Evolutionary conservation across 257 asterid species (phyloP).

Genomic region (Coffea eugenioides): DNA sequence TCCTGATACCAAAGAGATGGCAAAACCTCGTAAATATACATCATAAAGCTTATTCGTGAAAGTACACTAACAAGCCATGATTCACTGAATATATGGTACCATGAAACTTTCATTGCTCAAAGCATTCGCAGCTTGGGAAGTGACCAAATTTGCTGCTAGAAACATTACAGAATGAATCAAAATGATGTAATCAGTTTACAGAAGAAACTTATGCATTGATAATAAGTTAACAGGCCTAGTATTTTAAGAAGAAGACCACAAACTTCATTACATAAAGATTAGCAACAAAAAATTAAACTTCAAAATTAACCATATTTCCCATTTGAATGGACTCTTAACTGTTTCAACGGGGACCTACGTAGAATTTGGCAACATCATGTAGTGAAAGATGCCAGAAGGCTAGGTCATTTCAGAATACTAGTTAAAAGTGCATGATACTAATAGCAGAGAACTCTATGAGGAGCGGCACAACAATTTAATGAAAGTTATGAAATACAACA

Average conservation of each 20-base stretch:
- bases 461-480: neutral
- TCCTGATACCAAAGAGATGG: constrained; percentile 34
- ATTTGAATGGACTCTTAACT: neutral
- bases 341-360: neutral
- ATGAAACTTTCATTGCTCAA: constrained; percentile 5
- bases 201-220: no score
- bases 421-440: neutral
- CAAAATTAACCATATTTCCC: neutral
- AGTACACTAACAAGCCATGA: neutral
- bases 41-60: neutral
- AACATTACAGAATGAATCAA: neutral
- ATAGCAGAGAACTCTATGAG: neutral
- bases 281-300: no score
- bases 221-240: neutral
- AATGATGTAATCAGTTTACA: no score
- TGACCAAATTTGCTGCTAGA: constrained; percentile 15
- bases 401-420: neutral
- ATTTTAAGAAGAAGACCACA: neutral
- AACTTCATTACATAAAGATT: neutral
- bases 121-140: constrained; percentile 15
- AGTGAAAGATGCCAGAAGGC: neutral
- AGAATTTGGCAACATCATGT: neutral
- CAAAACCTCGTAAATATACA: neutral
- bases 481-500: neutral
- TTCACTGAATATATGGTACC: constrained; percentile 6